Percentiles rank a stretch among this genome's conserved stretches.
Conservation (phyloP, 2,329 filamentous ascomycete genomes). For the Lecanicillium sp. region DNA sequence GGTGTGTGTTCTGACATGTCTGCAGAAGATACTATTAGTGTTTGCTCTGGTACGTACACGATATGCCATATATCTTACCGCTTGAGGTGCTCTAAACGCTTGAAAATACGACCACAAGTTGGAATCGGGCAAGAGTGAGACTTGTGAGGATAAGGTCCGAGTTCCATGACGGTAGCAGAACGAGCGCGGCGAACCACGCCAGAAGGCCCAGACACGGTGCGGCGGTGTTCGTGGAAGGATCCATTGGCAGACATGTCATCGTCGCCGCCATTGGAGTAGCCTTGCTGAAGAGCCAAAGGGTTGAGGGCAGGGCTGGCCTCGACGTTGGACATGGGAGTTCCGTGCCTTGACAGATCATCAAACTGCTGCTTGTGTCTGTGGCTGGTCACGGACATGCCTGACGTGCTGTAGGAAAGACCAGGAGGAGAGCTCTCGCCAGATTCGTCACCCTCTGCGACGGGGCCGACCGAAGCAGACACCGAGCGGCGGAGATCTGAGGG, state of each 20-base stretch:
- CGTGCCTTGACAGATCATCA: constrained; percentile 77
- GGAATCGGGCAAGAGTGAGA: constrained; percentile 99
- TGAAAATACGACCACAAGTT: constrained; percentile 93
- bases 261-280: constrained; percentile 50
- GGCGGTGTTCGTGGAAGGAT: constrained; percentile 39
- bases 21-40: constrained; percentile 35
- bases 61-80: too few species aligned
- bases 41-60: too few species aligned
- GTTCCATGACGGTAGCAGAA: constrained; percentile 92
- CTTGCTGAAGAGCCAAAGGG: constrained; percentile 62
- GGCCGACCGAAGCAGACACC: constrained; percentile 78
- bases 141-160: constrained; percentile 94
- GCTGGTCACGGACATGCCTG: constrained; percentile 52
- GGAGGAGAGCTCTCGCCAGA: constrained; percentile 71
- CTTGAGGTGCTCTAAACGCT: constrained; percentile 98
- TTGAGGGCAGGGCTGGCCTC: constrained; percentile 76
- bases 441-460: constrained; percentile 73
- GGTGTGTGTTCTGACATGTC: constrained; percentile 97
- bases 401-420: constrained; percentile 64
- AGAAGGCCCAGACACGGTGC: constrained; percentile 62
- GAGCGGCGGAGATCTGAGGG: constrained; percentile 89
- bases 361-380: constrained; percentile 76
- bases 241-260: constrained; percentile 10
- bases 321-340: constrained; percentile 79
- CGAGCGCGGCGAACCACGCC: constrained; percentile 82